Conservation (phyloP, 495 filamentous ascomycete genomes). For the Sabuloglossum arenarium region DNA sequence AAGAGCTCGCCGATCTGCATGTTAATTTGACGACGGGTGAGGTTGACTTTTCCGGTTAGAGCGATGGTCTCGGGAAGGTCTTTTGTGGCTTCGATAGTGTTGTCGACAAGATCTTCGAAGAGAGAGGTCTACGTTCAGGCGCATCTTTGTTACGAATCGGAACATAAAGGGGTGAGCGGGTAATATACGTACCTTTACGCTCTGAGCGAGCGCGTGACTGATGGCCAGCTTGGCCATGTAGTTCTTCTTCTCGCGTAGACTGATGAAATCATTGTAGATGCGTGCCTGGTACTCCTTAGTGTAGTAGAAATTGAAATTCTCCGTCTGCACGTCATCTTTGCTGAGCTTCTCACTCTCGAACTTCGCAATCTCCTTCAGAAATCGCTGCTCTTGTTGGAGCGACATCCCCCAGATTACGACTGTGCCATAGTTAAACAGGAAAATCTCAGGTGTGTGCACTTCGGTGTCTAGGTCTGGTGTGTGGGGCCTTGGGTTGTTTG, state of each 20-base stretch:
- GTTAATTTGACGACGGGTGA: conserved; percentile 73
- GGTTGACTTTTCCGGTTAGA: conserved; percentile 67
- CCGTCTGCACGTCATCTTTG: conserved; percentile 75
- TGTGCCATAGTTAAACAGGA: conserved; percentile 95
- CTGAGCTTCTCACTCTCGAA: conserved; percentile 82
- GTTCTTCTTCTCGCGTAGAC: conserved; percentile 71
- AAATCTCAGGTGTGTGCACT: conserved; percentile 82
- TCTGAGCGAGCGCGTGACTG: conserved; percentile 83
- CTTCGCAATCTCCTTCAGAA: conserved; percentile 86
- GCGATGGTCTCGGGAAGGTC: conserved; percentile 82
- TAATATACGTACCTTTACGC: conserved; percentile 45
- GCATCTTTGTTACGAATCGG: background rate
- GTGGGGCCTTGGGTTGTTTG: background rate
- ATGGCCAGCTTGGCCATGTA: conserved; percentile 98
- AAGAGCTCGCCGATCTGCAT: conserved; percentile 98
- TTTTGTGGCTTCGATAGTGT: conserved; percentile 76
- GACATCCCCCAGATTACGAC: conserved; percentile 99
- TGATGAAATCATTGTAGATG: conserved; percentile 99
- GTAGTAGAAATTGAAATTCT: conserved; percentile 99
- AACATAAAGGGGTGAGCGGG: background rate
- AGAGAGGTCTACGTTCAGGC: conserved; percentile 51
- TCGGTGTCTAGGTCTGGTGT: conserved; percentile 40
- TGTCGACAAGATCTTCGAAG: conserved; percentile 88
- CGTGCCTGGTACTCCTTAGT: conserved; percentile 89
- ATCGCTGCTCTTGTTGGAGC: conserved; percentile 57